Evolutionary conservation across 169 alveolate species (phyloP).

Genomic region (Eimeria sp.): DNA sequence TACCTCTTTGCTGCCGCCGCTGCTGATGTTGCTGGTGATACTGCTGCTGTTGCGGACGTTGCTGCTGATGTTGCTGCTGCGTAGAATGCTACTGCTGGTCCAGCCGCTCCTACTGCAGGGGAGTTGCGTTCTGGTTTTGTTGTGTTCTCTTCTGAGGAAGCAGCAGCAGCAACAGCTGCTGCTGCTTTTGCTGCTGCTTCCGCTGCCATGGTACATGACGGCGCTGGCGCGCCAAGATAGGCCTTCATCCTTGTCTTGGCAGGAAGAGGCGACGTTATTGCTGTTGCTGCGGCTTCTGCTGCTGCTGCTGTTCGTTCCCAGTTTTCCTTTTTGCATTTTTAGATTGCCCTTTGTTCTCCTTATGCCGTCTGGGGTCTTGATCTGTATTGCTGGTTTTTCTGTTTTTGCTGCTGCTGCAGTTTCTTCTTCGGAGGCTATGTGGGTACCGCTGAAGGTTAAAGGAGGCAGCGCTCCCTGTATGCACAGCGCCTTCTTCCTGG

Average conservation of each 20-base stretch:
- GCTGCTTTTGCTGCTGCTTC: neutral
- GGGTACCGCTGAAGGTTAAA: slow-evolving; percentile 9
- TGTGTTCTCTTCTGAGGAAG: neutral
- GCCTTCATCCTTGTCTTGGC: no score
- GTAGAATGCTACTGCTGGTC: no score
- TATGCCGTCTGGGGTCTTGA: neutral
- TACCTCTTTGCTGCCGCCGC: neutral
- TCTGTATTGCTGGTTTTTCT: neutral
- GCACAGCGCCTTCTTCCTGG: neutral
- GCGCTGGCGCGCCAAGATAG: no score
- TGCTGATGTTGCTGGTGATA: neutral
- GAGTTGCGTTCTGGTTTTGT: neutral
- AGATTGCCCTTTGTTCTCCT: neutral
- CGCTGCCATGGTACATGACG: neutral
- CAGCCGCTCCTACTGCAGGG: neutral
- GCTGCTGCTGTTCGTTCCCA: neutral
- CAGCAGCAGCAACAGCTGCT: neutral
- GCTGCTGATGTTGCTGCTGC: slow-evolving; percentile 12
- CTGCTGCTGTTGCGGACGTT: neutral
- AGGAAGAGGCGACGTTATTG: no score
- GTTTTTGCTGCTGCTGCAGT: slow-evolving; percentile 19
- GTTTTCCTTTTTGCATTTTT: no score
- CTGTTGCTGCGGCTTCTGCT: neutral
- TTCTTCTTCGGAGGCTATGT: neutral
- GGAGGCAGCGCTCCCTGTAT: neutral